Conservation (phyloP, 2,329 filamentous ascomycete species). For the Calonectria pauciramosa region DNA sequence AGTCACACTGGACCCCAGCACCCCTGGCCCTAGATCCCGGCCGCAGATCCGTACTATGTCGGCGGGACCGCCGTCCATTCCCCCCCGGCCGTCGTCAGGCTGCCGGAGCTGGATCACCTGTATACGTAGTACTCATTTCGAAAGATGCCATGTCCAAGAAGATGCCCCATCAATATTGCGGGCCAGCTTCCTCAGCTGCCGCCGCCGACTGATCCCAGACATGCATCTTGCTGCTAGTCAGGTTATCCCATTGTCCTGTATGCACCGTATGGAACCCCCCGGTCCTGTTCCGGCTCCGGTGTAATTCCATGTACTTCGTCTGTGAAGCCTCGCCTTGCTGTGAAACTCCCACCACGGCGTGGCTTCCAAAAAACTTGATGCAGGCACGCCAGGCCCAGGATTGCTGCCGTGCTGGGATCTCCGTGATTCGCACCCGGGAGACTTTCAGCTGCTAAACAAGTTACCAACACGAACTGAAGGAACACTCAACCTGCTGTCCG, state of each 20-base stretch:
- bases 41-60: constrained; percentile 13
- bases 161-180: constrained; percentile 10
- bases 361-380: constrained; percentile 28
- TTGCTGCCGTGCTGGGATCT: constrained; percentile 35
- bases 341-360: constrained; percentile 34
- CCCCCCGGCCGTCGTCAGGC: constrained; percentile 19
- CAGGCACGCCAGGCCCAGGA: constrained; percentile 33
- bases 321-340: constrained; percentile 16
- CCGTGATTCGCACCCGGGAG: constrained; percentile 29
- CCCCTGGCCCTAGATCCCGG: constrained; percentile 20
- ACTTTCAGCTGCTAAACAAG: constrained; percentile 28
- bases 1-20: constrained; percentile 16
- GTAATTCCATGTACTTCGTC: constrained; percentile 7
- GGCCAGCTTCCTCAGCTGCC: constrained; percentile 29
- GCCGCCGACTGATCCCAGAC: constrained; percentile 20
- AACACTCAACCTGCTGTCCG: constrained; percentile 13
- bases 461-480: constrained; percentile 28
- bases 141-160: not conserved
- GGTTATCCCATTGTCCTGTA: constrained; percentile 11
- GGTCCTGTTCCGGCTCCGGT: constrained; percentile 9
- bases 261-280: not conserved
- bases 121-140: constrained; percentile 7
- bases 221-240: constrained; percentile 34
- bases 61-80: constrained; percentile 22
- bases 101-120: constrained; percentile 1